Evolutionary conservation across 768 basidiomycete species (phyloP).

Genomic region (Cystofilobasidium ferigula): DNA sequence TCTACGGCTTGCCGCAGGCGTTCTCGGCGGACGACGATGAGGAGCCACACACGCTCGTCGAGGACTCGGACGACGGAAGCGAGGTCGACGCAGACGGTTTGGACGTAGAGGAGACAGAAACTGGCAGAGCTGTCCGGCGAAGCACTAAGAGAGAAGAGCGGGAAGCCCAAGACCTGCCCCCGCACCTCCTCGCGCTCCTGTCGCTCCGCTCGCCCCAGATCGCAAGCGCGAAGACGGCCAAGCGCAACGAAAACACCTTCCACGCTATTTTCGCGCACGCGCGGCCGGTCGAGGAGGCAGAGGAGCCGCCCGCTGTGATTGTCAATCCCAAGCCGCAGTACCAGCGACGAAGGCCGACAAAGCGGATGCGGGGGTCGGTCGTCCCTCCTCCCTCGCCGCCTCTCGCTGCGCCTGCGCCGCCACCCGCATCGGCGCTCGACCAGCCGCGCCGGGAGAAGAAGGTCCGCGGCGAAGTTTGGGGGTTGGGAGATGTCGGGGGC

Average conservation of each 20-base stretch:
- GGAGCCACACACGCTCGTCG: neutral
- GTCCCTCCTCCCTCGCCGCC: neutral
- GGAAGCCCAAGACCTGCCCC: constrained; percentile 15
- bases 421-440: neutral
- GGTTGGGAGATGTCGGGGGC: constrained; percentile 1
- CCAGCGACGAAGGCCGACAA: no score
- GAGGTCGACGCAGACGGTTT: neutral
- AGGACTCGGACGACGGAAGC: neutral
- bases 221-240: constrained; percentile 1
- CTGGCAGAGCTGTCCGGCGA: neutral
- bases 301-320: neutral
- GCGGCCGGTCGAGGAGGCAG: neutral
- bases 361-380: constrained; percentile 1
- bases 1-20: neutral
- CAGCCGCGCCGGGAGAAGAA: neutral
- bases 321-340: neutral
- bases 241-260: constrained; percentile 2
- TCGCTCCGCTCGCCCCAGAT: constrained; percentile 22
- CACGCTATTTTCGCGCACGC: constrained; percentile 10
- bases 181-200: constrained; percentile 23
- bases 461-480: constrained; percentile 14
- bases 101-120: neutral
- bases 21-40: neutral
- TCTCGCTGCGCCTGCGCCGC: neutral
- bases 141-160: neutral